Base-by-base conservation (phyloP, 129 eudicot genomes). In the Flaveria ramosissima region DNA sequence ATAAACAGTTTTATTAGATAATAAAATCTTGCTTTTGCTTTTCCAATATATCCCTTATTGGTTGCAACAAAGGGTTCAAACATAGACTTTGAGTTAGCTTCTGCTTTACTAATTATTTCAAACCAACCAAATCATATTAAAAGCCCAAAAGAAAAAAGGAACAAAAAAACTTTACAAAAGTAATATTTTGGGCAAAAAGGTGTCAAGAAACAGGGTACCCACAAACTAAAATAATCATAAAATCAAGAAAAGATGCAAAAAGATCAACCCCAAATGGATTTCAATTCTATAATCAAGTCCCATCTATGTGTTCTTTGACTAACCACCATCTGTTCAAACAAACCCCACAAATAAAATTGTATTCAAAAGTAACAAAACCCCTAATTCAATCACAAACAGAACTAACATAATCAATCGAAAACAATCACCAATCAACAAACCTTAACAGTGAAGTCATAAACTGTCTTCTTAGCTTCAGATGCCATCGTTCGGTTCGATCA, bases 391-490 rank as follows among this genome's bases (percentile, higher is more conserved):
- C 56, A n/a, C 72, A 64, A 76, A 17, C 73, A 76, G 27, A 65
- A 27, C 32, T 23, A 12, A 56, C 23, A 19, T 17, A 24, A 61
- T 32, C 23, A 64, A 70, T 17, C 8, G 20, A 39, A 47, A 70
- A 45, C 8, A 17, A 66, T 45, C 27, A 21, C 43, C 63, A 57
- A 46, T 17, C 3, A 55, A 36, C 79, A 63, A 67, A 90, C 98
- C 96, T 93, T 93, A 32, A 91, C 96, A 72, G 95, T 90, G 85
- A 94, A 94, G 23, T 89, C 98, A 74, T 94, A 88, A 69, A 94
- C 84, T 9, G 97, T 79, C 73, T 80, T 80, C 75, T 67, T 82
- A 30, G 93, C 74, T 14, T 83, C 83, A 51, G 80, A 56, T 39
- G 93, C 97, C 97, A 91, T 94, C 10, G 84, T 78, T 15, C 73